Evolutionary conservation across 306 rosid species (phyloP).

Genomic region (Lithocarpus polystachyus): DNA sequence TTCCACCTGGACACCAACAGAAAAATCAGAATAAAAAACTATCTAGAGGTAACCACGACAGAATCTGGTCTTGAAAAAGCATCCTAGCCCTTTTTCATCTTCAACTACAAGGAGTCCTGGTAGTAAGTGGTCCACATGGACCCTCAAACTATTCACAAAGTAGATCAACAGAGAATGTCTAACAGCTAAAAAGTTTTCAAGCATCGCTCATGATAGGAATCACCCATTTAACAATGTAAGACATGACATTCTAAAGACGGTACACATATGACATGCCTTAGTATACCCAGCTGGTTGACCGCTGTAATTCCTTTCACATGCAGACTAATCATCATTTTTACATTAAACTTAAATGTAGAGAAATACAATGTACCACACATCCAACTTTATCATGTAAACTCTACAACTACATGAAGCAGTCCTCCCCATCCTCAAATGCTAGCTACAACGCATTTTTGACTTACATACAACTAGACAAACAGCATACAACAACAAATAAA

Average conservation of each 20-base stretch:
- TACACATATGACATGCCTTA: background rate
- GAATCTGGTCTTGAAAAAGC: background rate
- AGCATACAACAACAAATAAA: background rate
- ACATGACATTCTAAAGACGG: background rate
- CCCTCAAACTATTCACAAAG: background rate
- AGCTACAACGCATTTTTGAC: background rate
- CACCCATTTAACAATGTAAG: background rate
- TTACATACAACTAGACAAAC: background rate
- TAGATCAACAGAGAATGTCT: background rate
- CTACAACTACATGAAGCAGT: background rate
- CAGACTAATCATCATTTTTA: background rate
- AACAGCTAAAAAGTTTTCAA: background rate
- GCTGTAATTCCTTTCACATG: background rate
- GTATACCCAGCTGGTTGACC: background rate
- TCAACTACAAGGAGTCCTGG: background rate
- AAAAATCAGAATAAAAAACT: slow-evolving; percentile 19
- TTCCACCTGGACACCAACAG: slow-evolving; percentile 60
- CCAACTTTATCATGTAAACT: background rate
- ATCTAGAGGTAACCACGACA: background rate
- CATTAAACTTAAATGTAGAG: background rate
- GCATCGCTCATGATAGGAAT: background rate
- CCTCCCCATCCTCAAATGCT: background rate
- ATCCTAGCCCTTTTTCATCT: slow-evolving; percentile 11
- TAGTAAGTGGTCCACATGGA: slow-evolving; percentile 1
- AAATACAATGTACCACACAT: background rate